These are phyloP conservation scores for Ilex aquifolium DNA, from an alignment of 257 asterid genomes.

Conservation along the genomic window DNA sequence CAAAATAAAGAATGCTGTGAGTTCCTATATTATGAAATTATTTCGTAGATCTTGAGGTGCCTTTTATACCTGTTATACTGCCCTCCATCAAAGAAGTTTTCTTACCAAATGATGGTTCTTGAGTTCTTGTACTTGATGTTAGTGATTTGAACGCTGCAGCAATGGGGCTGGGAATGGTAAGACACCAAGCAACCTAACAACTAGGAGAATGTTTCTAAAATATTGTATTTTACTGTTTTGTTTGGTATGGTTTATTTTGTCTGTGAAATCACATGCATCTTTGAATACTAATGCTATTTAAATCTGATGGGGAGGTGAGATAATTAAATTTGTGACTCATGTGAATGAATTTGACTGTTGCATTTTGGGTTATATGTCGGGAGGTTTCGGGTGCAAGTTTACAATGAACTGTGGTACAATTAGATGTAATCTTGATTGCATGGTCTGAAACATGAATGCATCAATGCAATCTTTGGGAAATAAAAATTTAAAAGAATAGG, in stretches of 20 bases:
- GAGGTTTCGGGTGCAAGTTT: too few species aligned
- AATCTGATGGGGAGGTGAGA: too few species aligned
- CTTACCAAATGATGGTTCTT: not conserved
- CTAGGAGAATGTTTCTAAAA: not conserved
- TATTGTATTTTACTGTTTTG: not conserved
- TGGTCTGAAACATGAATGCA: too few species aligned
- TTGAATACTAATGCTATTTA: too few species aligned
- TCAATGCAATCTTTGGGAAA: too few species aligned
- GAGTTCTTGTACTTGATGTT: not conserved
- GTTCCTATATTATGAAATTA: constrained; percentile 22
- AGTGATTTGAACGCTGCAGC: not conserved
- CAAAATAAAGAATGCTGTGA: constrained; percentile 76
- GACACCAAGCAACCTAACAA: not conserved
- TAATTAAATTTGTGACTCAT: too few species aligned
- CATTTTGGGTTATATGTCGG: too few species aligned
- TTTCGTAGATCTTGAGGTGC: not conserved
- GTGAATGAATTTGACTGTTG: too few species aligned
- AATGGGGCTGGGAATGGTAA: not conserved
- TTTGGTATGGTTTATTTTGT: not conserved
- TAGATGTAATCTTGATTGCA: too few species aligned
- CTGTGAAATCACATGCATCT: too few species aligned
- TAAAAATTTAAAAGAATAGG: too few species aligned
- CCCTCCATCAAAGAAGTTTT: not conserved
- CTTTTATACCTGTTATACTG: not conserved
- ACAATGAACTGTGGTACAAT: too few species aligned